Base-by-base conservation (phyloP, 352 stramenopile species). In the Globisporangium radiosum region DNA sequence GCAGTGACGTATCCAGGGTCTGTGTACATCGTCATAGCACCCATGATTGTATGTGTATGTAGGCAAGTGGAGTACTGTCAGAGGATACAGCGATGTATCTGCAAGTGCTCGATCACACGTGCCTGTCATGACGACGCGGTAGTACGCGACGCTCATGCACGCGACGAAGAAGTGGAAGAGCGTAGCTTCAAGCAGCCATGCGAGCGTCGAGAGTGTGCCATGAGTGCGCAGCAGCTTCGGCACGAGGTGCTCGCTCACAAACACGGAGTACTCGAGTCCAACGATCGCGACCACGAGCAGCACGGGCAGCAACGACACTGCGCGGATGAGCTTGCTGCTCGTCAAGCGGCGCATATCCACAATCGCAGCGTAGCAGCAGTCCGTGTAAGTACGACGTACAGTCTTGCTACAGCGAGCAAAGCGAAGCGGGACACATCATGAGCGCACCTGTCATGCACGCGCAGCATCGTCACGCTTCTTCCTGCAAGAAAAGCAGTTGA, bases 1-100 rank as follows among this genome's bases (percentile, higher is more conserved):
- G 77, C 65, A 15, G 81, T 92, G 51, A 94, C 79, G 58, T 91
- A 93, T 54, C 85, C 85, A 5, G 85, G 85, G 54, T 94, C 85
- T 92, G 19, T 62, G 10, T 13, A 17, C 25, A 25, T 25, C 25
- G 25, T 25, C 25, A 25, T 25, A 25, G 25, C 25, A 25, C 25
- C 17, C 17, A 25, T 2, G 25, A 25, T 1, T 25, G 25, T 25
- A 25, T 25, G 25, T 25, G 43, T 17, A 11, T 17, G 11, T 17
- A 17, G 7, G 11, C 43, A 5, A 6, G 40, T 13, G 40, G 40
- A 15, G 6, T 13, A 45, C 25, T 25, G 25, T 25, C 1, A 25
- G 25, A 25, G 25, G 25, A 25, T 25, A 2, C 25, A 2, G 43
- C 11, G 43, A 47, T 15, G 43, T 14, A 15, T 47, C 3, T 51